phyloP scores from a whole-genome alignment of 169 alveolate species.

The Babesia bovis region DNA sequence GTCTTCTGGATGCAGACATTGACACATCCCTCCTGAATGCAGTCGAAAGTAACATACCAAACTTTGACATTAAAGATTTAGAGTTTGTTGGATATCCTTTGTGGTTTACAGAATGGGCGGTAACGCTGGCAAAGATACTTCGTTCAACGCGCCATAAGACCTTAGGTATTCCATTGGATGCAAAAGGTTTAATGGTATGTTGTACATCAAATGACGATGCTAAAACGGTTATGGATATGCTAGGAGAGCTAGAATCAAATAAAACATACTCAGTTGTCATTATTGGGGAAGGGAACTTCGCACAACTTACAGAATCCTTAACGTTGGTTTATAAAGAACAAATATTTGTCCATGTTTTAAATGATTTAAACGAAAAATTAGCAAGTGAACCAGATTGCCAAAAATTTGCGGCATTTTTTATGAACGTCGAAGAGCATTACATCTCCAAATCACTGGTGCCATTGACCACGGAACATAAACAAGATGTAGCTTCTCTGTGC shows the following conservation, averaged over 20 bases:
- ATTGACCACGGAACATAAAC: background rate
- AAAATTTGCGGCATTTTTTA: background rate
- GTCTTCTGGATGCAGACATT: slow-evolving; percentile 19
- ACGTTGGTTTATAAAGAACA: slow-evolving; percentile 1
- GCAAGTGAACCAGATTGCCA: background rate
- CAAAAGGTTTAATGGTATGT: slow-evolving; percentile 26
- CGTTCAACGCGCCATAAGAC: slow-evolving; percentile 15
- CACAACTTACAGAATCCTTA: background rate
- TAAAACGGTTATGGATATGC: background rate
- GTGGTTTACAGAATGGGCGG: slow-evolving; percentile 65
- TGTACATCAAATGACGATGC: slow-evolving; percentile 13
- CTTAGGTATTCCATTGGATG: slow-evolving; percentile 19
- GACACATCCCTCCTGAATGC: slow-evolving; percentile 43
- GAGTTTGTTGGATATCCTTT: slow-evolving; percentile 28
- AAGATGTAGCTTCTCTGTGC: background rate
- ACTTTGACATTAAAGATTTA: slow-evolving; percentile 7
- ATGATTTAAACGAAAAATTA: background rate
- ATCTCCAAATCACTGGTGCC: background rate
- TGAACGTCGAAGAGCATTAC: background rate
- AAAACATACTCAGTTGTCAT: background rate
- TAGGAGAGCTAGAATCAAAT: background rate
- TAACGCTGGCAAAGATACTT: slow-evolving; percentile 41
- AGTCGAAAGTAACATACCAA: slow-evolving; percentile 9
- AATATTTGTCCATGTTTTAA: background rate
- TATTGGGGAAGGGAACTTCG: background rate